These are phyloP conservation scores for Ephemerocybe angulata DNA, from an alignment of 768 basidiomycete genomes.

Conservation along the genomic window DNA sequence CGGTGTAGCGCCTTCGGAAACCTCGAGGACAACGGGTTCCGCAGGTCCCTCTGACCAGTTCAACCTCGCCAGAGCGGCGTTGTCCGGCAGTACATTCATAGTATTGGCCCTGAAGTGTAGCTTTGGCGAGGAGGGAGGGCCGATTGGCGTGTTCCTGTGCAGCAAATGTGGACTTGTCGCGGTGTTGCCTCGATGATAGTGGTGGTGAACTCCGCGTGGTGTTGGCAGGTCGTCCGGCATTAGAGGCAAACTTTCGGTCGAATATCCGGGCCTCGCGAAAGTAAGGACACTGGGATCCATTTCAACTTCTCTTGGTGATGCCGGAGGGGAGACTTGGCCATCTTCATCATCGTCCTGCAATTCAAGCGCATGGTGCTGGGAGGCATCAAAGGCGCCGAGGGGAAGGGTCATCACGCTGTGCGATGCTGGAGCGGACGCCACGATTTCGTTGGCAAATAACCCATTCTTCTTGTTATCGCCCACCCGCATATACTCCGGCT, in stretches of 20 bases:
- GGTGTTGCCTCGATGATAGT: neutral
- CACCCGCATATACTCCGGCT: constrained; percentile 18
- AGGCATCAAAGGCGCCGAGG: constrained; percentile 11
- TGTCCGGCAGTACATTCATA: neutral
- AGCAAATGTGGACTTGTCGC: constrained; percentile 11
- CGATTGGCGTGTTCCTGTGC: neutral
- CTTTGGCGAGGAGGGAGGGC: neutral
- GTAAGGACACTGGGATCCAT: constrained; percentile 74
- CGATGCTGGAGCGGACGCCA: constrained; percentile 6
- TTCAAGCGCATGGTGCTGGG: constrained; percentile 1
- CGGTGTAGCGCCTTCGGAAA: constrained; percentile 2
- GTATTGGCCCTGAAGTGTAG: neutral
- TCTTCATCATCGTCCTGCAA: constrained; percentile 7
- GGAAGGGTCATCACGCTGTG: constrained; percentile 15
- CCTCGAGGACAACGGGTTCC: constrained; percentile 9
- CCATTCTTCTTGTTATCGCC: constrained; percentile 13
- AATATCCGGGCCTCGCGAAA: constrained; percentile 72
- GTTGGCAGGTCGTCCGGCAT: constrained; percentile 28
- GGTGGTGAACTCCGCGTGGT: constrained; percentile 16
- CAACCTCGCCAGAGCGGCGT: neutral
- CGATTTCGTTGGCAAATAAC: constrained; percentile 6
- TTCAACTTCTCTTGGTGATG: constrained; percentile 36
- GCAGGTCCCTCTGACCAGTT: neutral
- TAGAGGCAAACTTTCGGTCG: constrained; percentile 64
- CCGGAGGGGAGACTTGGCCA: constrained; percentile 20